Conservation (phyloP, 306 rosid genomes). For the Vachellia collinsii region DNA sequence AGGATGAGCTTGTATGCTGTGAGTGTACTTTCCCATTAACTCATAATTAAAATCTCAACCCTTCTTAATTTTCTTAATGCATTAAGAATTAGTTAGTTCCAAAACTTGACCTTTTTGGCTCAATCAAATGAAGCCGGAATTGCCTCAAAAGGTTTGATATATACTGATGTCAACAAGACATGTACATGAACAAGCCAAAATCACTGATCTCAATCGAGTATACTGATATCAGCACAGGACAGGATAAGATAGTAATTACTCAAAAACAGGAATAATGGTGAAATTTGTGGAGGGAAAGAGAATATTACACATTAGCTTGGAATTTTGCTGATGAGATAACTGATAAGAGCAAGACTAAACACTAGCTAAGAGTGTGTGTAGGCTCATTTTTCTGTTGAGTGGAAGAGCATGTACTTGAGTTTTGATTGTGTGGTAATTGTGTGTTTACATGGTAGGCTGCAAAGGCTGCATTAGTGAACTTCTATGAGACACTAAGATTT, state of each 20-base stretch:
- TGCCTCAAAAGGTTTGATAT: neutral
- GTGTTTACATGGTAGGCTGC: conserved; percentile 56
- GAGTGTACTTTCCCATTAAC: conserved; percentile 37
- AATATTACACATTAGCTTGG: neutral
- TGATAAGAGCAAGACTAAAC: neutral
- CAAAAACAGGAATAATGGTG: neutral
- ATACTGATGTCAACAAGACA: neutral
- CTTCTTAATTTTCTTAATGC: conserved; percentile 6
- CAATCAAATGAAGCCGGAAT: neutral
- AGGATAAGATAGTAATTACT: neutral
- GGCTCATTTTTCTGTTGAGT: neutral
- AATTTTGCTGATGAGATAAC: neutral
- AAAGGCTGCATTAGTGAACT: conserved; percentile 77
- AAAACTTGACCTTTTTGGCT: neutral
- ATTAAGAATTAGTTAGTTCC: neutral
- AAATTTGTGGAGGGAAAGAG: neutral
- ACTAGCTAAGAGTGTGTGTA: neutral
- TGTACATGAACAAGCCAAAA: neutral
- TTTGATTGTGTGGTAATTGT: neutral
- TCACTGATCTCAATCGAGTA: neutral
- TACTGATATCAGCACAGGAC: neutral
- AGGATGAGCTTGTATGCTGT: conserved; percentile 91
- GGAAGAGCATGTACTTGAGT: neutral
- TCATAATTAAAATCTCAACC: neutral
- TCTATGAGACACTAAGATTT: conserved; percentile 81